Conservation (phyloP, 1,139 yeast species). For the Taphrina betulina region DNA sequence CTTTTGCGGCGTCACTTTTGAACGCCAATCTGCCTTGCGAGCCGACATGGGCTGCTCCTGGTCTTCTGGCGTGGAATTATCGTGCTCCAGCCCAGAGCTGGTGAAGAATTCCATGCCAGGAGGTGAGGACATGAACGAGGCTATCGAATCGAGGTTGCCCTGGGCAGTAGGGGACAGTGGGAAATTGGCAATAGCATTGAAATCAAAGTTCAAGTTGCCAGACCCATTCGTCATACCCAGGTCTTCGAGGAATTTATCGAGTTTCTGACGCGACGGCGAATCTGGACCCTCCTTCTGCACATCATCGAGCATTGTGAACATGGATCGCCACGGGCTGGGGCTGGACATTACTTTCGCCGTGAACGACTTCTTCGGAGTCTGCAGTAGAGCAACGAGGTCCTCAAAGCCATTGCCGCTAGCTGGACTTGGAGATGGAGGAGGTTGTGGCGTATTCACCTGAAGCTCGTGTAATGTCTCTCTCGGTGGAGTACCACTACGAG, state of each 20-base stretch:
- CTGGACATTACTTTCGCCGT: conserved; percentile 5
- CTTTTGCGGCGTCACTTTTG: conserved; percentile 8
- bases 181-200: conserved; percentile 16
- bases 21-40: background rate
- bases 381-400: conserved; percentile 14
- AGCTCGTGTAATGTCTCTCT: conserved; percentile 14
- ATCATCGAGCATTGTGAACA: conserved; percentile 22
- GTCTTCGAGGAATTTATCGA: conserved; percentile 23
- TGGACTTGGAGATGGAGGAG: conserved; percentile 21
- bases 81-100: conserved; percentile 13
- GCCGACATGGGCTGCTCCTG: conserved; percentile 1
- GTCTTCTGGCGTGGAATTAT: conserved; percentile 18
- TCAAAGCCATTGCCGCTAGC: conserved; percentile 13
- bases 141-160: background rate
- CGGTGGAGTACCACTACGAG: conserved; percentile 3
- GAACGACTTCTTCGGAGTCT: conserved; percentile 13
- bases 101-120: conserved; percentile 31
- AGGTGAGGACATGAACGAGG: conserved; percentile 23
- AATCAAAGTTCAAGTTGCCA: conserved; percentile 4
- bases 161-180: conserved; percentile 5
- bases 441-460: conserved; percentile 21
- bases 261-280: conserved; percentile 23
- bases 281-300: conserved; percentile 10
- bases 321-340: conserved; percentile 25
- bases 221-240: conserved; percentile 9